A percentile compares a stretch with the other conserved stretches of the same genome.
Evolutionary conservation across 768 basidiomycete genomes (phyloP).

Genomic region (Peribolospora kevripleyi): DNA sequence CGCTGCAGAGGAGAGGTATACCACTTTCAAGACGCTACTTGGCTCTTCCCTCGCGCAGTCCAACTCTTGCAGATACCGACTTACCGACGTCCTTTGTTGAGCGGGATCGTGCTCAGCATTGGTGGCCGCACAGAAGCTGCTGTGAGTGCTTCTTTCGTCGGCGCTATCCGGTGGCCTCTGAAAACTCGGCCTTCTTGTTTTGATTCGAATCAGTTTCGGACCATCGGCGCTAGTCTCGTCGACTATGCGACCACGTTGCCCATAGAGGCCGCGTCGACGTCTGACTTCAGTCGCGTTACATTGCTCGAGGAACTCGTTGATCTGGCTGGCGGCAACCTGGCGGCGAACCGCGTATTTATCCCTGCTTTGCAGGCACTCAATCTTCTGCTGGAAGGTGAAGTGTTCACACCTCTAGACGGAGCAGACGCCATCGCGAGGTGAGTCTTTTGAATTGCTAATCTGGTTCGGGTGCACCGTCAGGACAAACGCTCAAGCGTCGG

Average conservation of each 20-base stretch:
- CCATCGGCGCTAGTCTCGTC: constrained; percentile 37
- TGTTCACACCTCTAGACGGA: constrained; percentile 28
- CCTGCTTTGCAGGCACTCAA: constrained; percentile 57
- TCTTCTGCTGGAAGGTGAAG: constrained; percentile 44
- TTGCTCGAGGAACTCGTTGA: constrained; percentile 36
- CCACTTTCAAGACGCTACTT: constrained; percentile 46
- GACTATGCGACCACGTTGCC: constrained; percentile 35
- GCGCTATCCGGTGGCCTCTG: neutral
- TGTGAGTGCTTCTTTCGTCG: constrained; percentile 26
- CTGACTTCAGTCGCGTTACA: constrained; percentile 27
- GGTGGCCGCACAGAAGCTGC: constrained; percentile 66
- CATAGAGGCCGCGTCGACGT: constrained; percentile 14
- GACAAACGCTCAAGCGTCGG: neutral
- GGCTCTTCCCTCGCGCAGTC: constrained; percentile 51
- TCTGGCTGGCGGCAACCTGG: constrained; percentile 30
- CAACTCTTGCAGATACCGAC: constrained; percentile 35
- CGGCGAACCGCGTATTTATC: constrained; percentile 49
- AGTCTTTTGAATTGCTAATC: constrained; percentile 13
- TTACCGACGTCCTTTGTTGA: constrained; percentile 39
- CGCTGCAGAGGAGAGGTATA: constrained; percentile 11
- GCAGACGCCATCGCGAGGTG: constrained; percentile 32
- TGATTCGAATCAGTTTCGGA: constrained; percentile 33
- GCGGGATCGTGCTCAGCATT: constrained; percentile 51
- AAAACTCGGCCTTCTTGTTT: constrained; percentile 9
- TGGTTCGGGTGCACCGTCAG: constrained; percentile 1